These are phyloP conservation scores for Volvariella surrecta DNA, from an alignment of 1,284 basidiomycete genomes.

Conservation along the genomic window DNA sequence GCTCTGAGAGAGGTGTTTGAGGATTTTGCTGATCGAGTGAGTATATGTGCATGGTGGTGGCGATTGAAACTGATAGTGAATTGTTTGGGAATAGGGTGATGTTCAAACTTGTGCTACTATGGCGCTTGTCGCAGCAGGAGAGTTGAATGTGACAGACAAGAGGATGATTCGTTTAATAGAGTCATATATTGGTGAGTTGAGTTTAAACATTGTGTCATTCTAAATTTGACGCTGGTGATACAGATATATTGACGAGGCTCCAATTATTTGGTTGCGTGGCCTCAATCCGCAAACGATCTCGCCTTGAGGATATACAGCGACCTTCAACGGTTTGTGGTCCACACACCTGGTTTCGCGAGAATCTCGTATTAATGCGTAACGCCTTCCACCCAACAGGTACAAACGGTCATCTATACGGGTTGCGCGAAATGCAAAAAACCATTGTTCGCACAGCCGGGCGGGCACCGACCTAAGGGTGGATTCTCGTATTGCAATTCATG, in stretches of 20 bases:
- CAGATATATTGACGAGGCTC: slow-evolving; percentile 55
- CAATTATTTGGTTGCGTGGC: slow-evolving; percentile 57
- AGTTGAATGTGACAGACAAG: slow-evolving; percentile 37
- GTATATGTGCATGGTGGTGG: slow-evolving; percentile 8
- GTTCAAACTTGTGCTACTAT: slow-evolving; percentile 71
- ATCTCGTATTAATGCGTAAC: slow-evolving; percentile 1
- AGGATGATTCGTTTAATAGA: slow-evolving; percentile 52
- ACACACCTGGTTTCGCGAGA: background rate
- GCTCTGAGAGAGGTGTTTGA: slow-evolving; percentile 50
- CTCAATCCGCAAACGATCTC: slow-evolving; percentile 58
- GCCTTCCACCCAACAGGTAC: slow-evolving; percentile 34
- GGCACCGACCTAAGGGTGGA: slow-evolving; percentile 25
- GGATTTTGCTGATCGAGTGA: slow-evolving; percentile 52
- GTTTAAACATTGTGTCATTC: background rate
- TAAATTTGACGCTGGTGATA: background rate
- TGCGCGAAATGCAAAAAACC: slow-evolving; percentile 64
- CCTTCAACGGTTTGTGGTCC: slow-evolving; percentile 36
- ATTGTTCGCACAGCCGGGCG: slow-evolving; percentile 31
- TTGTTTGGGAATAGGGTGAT: slow-evolving; percentile 44
- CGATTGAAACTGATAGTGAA: background rate
- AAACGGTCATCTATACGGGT: slow-evolving; percentile 58
- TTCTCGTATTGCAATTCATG: slow-evolving; percentile 50
- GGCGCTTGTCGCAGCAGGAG: slow-evolving; percentile 45
- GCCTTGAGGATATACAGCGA: slow-evolving; percentile 38
- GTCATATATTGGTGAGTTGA: slow-evolving; percentile 54